A percentile compares a stretch with the other conserved stretches of the same genome.
Conservation (phyloP, 176 grass and related monocot genomes). For the Oryza glumipatula region DNA sequence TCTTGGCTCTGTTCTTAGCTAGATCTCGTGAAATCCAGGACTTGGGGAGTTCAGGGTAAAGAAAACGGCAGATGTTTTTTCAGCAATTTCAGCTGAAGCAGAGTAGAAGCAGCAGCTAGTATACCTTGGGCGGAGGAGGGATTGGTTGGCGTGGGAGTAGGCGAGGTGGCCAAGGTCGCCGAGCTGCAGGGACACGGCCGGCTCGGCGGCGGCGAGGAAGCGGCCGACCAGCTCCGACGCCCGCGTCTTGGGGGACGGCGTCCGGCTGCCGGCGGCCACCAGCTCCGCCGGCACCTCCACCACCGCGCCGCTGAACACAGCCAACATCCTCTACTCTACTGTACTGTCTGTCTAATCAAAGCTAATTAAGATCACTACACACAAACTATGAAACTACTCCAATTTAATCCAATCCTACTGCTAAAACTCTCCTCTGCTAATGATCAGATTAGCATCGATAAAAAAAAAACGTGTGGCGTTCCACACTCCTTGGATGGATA, state of each 20-base stretch:
- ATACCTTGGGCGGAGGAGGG: constrained; percentile 77
- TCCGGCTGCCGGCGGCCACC: constrained; percentile 88
- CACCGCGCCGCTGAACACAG: constrained; percentile 88
- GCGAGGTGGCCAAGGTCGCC: constrained; percentile 59
- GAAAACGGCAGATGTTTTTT: not conserved
- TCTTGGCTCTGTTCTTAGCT: not conserved
- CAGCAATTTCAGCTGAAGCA: not conserved
- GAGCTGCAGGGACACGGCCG: constrained; percentile 77
- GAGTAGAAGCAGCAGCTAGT: not conserved
- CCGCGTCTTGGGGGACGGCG: constrained; percentile 87
- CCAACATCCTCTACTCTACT: constrained; percentile 57
- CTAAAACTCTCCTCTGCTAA: not conserved
- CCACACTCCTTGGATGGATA: constrained; percentile 32
- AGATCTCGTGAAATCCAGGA: not conserved
- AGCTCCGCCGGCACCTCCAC: constrained; percentile 89
- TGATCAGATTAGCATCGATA: not conserved
- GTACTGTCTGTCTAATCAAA: not conserved
- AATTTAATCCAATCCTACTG: not conserved
- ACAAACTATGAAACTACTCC: not conserved
- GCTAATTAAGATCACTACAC: not conserved
- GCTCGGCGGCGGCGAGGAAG: constrained; percentile 51
- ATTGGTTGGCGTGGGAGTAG: constrained; percentile 79
- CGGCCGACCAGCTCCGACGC: constrained; percentile 72
- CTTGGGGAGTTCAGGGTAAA: not conserved
- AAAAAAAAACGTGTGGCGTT: not conserved